Evolutionary conservation across 495 filamentous ascomycete genomes (phyloP), one percentile per base, ranked within the genome.

Genomic region (Antarctomyces pellizariae): DNA sequence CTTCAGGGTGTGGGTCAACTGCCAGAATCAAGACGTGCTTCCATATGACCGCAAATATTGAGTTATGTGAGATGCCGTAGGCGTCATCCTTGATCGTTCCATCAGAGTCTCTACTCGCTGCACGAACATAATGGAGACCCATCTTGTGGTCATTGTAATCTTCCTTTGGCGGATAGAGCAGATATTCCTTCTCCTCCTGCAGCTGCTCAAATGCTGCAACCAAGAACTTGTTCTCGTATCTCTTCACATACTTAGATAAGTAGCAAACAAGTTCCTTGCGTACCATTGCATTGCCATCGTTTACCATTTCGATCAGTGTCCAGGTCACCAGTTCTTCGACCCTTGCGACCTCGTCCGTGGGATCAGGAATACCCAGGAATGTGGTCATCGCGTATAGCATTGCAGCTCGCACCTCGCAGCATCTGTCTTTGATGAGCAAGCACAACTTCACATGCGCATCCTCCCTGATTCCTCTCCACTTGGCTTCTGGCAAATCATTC

Each of bases 171-270:
- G 57, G 53, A 31, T 40, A 52, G 3, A 56, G 42, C 9, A 71
- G 41, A 29, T 67, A 67, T 27, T 75, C 72, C 37, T 67, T 71
- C 46, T 95, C 86, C 38, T 91, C 79, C 20, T 71, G 48, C 32
- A 95, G 53, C 37, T 91, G 80, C 39, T 95, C 86, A 40, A 75
- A 93, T 4, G 89, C 84, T 6, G 76, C 71, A 12, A 95, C 82
- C 25, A 89, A 37, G 38, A 99, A 89, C 37, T 86, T 86, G 44
- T 69, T 76, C 53, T 91, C 74, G 40, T 93, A 92, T 17, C 84
- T 69, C 32, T 73, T 64, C 18, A 92, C 73, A 34, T 93, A 92
- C 6, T 72, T 70, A 0, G 84, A 92, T 38, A 91, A 77, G 56
- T 92, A 95, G 19, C 93, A 74, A 2, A 92, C 52, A 7, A 95